Evolutionary conservation across 306 rosid genomes (phyloP).

Genomic region (Trifolium dubium): DNA sequence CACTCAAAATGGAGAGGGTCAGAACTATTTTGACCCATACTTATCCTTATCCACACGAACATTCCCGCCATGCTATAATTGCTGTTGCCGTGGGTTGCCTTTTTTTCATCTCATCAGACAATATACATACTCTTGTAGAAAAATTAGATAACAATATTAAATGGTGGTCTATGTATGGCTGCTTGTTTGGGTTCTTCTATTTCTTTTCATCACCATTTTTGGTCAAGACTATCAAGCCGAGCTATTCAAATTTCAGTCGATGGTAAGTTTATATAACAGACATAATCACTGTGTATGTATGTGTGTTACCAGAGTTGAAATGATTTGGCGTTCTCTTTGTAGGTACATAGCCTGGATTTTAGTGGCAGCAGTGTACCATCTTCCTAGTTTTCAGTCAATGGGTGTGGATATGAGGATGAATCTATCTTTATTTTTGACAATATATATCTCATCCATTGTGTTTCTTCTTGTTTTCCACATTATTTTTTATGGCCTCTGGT

Average conservation of each 20-base stretch:
- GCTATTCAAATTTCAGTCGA: slow-evolving; percentile 97
- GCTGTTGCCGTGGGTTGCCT: slow-evolving; percentile 95
- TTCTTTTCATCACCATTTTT: slow-evolving; percentile 97
- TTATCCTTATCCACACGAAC: slow-evolving; percentile 95
- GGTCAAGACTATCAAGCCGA: slow-evolving; percentile 95
- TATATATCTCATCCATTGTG: slow-evolving; percentile 81
- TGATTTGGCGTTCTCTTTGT: slow-evolving; percentile 43
- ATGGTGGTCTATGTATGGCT: slow-evolving; percentile 98
- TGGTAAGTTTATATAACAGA: slow-evolving; percentile 66
- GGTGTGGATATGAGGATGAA: slow-evolving; percentile 98
- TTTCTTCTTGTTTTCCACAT: slow-evolving; percentile 90
- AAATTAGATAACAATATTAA: slow-evolving; percentile 91
- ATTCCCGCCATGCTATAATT: slow-evolving; percentile 95
- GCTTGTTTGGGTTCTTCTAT: slow-evolving; percentile 90
- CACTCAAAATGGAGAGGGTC: slow-evolving; percentile 89
- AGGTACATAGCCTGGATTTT: slow-evolving; percentile 95
- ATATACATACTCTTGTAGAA: slow-evolving; percentile 85
- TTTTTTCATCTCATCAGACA: slow-evolving; percentile 96
- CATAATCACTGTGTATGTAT: background rate
- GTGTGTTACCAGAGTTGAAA: slow-evolving; percentile 34
- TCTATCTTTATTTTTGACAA: slow-evolving; percentile 81
- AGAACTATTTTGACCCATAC: slow-evolving; percentile 80
- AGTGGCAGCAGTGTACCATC: slow-evolving; percentile 98
- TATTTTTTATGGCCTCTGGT: slow-evolving; percentile 89
- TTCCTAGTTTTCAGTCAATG: slow-evolving; percentile 97